Conservation (phyloP, 2,329 filamentous ascomycete genomes). For the Hypocreales sp. region DNA sequence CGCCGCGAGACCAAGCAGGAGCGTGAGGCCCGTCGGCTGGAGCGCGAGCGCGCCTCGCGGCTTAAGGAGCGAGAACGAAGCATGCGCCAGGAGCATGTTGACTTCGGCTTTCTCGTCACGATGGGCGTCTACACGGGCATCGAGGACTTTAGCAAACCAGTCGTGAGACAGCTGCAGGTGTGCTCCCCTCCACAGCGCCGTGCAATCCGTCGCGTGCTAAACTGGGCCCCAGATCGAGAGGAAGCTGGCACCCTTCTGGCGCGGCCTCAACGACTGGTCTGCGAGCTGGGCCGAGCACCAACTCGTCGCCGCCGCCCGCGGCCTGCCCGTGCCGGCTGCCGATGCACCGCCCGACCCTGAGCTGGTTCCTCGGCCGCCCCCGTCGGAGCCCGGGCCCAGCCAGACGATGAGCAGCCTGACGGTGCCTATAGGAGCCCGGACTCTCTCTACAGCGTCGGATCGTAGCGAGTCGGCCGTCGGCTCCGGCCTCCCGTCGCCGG, state of each 20-base stretch:
- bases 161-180: conserved; percentile 86
- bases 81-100: conserved; percentile 79
- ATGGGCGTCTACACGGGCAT: conserved; percentile 82
- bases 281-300: conserved; percentile 89
- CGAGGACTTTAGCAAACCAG: conserved; percentile 83
- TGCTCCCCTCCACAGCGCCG: conserved; percentile 11
- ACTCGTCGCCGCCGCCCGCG: conserved; percentile 78
- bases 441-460: conserved; percentile 68
- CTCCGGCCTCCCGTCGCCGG: conserved; percentile 38
- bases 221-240: conserved; percentile 64
- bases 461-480: conserved; percentile 43
- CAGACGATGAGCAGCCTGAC: conserved; percentile 56
- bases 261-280: conserved; percentile 77
- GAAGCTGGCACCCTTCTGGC: conserved; percentile 87
- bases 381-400: conserved; percentile 29
- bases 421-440: conserved; percentile 63
- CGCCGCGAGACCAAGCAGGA: conserved; percentile 84
- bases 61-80: conserved; percentile 80
- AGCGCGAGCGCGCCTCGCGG: conserved; percentile 62
- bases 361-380: conserved; percentile 31
- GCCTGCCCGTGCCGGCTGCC: conserved; percentile 66
- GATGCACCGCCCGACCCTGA: conserved; percentile 68
- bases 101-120: conserved; percentile 89
- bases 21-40: conserved; percentile 69
- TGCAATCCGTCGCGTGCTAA: too few species aligned